A percentile compares a stretch with the other conserved stretches of the same genome.
These are phyloP conservation scores for Populus ilicifolia DNA, from an alignment of 345 rosid species.

Conservation along the genomic window DNA sequence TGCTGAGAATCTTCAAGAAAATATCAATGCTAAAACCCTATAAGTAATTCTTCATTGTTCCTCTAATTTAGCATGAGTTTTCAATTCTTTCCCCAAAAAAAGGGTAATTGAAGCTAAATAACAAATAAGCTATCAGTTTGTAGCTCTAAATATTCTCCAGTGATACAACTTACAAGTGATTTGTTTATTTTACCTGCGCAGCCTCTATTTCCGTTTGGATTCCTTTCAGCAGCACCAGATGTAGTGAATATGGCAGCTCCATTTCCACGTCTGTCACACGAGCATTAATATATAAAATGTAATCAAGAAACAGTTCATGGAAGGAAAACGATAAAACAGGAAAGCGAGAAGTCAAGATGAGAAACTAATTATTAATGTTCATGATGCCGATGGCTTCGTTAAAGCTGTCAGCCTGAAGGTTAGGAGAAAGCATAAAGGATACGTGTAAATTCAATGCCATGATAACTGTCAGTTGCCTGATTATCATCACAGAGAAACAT, in stretches of 20 bases:
- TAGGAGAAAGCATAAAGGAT: background rate
- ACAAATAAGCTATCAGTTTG: background rate
- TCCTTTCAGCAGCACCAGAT: conserved; percentile 86
- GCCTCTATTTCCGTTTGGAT: conserved; percentile 91
- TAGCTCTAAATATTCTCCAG: background rate
- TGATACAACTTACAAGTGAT: background rate
- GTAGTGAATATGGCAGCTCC: conserved; percentile 91
- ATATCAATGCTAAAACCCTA: background rate
- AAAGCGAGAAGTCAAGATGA: background rate
- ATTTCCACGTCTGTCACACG: conserved; percentile 65
- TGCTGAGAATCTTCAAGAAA: no score
- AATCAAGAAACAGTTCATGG: background rate
- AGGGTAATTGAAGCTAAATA: no score
- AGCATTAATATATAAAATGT: background rate
- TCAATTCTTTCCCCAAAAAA: background rate
- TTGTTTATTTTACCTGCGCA: conserved; percentile 59
- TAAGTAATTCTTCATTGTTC: background rate
- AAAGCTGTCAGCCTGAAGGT: conserved; percentile 70
- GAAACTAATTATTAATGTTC: conserved; percentile 67
- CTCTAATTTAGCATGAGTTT: background rate
- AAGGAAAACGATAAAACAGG: conserved; percentile 1
- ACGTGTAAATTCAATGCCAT: conserved; percentile 10
- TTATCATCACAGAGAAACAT: conserved; percentile 8
- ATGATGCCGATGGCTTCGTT: conserved; percentile 80
- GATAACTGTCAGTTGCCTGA: background rate